Evolutionary conservation across 1,139 yeast genomes (phyloP), one percentile per base, ranked within the genome.

Genomic region (Scheffersomyces quercinus): DNA sequence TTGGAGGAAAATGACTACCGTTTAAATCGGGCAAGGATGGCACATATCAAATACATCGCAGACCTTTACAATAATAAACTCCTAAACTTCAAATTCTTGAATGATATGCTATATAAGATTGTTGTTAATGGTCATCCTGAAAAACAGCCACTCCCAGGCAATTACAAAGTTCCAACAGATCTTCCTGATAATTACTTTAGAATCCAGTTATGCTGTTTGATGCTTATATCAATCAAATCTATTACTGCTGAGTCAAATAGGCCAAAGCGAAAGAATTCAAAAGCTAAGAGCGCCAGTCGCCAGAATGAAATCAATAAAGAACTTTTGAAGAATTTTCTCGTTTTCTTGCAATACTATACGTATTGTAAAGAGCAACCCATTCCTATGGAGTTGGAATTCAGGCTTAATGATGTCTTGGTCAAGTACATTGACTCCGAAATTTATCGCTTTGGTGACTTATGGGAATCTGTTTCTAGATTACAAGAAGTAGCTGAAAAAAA

Each of bases 291-390:
- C 20, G 26, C 7, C 26, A 6, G 26, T 20, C 26, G 26, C 8
- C 43, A 40, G 28, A 35, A 28, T 4, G 36, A 35, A 36, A 9
- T 5, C 30, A 49, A 49, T 34, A 49, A 60, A 44, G 64, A 62
- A 9, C 46, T 71, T 37, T 50, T 84, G 28, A 65, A 67, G 5
- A 60, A 76, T 3, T 79, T 85, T 49, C 55, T 85, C 50, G 73
- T 75, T 14, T 85, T 82, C 53, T 83, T 89, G 49, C 95, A 89
- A 55, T 89, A 81, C 58, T 90, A 88, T 56, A 64, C 80, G n/a
- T 79, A 75, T 58, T 78, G 87, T 39, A 90, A 90, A 56, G 64
- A 64, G 7, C 75, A 69, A 38, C 88, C 88, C 1, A 44, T 88
- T 29, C 91, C 96, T 0, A 68, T 77, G 51, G 96, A 88, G 38